These are phyloP conservation scores for Sherardia arvensis DNA, from an alignment of 257 asterid genomes.

Conservation along the genomic window DNA sequence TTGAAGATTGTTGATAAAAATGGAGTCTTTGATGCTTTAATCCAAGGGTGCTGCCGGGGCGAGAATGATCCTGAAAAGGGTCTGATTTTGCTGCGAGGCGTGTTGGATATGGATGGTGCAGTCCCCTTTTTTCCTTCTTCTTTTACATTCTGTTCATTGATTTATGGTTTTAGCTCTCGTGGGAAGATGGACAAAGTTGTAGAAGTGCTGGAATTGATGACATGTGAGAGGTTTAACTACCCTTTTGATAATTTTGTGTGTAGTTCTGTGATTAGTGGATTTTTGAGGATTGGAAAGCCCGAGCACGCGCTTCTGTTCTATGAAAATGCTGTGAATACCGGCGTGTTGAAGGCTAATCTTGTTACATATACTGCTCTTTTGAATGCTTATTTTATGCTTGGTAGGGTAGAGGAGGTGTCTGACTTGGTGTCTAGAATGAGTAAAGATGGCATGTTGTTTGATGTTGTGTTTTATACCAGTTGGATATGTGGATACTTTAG, in stretches of 20 bases:
- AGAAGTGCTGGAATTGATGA: conserved; percentile 54
- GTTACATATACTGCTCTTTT: conserved; percentile 52
- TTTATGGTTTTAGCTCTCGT: conserved; percentile 38
- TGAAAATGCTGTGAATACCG: conserved; percentile 49
- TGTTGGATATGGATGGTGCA: conserved; percentile 20
- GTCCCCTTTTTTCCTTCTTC: conserved; percentile 72
- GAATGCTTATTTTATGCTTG: conserved; percentile 51
- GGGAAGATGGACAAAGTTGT: conserved; percentile 55
- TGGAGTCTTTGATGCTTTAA: conserved; percentile 41
- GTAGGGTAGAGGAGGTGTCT: conserved; percentile 37
- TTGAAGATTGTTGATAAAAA: conserved; percentile 21
- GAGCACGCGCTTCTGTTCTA: conserved; percentile 61
- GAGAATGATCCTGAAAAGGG: conserved; percentile 52
- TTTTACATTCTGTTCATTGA: conserved; percentile 40
- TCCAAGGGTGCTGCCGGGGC: conserved; percentile 45
- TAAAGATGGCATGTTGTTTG: conserved; percentile 35
- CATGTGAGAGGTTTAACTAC: conserved; percentile 36
- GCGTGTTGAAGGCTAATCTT: conserved; percentile 42
- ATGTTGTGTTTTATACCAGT: conserved; percentile 57
- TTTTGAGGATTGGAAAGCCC: conserved; percentile 60
- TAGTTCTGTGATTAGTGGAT: conserved; percentile 73
- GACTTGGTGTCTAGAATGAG: conserved; percentile 53
- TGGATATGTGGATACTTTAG: conserved; percentile 56
- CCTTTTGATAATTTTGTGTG: conserved; percentile 62
- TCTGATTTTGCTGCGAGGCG: conserved; percentile 32